Base-by-base conservation (phyloP, 805 yeast genomes). In the Suhomyces faveliae region DNA sequence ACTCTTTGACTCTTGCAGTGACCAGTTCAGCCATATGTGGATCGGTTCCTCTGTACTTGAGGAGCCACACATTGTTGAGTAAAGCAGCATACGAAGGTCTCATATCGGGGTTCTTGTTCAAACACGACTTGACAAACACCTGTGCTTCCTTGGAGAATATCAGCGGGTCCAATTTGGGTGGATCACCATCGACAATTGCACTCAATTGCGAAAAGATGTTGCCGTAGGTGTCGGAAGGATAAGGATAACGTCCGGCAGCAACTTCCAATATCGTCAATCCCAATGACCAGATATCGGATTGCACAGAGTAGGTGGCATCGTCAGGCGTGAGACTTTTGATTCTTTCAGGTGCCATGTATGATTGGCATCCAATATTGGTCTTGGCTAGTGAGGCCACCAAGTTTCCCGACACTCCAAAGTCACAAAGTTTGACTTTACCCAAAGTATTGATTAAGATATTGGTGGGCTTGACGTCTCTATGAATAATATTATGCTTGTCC, bases 261-360 rank as follows among this genome's bases (percentile, higher is more conserved):
- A 89, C 83, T 69, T 94, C 99, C 43, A 94, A 66, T 17, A 92
- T 78, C 15, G 91, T 81, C 48, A 92, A 74, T 0, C 98, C 99
- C 39, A 92, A 68, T 0, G 97, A 89, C 99, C 99, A 92, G 51
- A 92, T 82, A 67, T 92, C 99, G 8, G 96, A 85, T 61, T 92
- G 97, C 3, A 90, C 96, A 1, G 97, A 83, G 67, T 92, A 92
- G 0, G 94, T 81, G 7, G 80, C 75, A 55, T 83, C 91, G 60
- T 86, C 90, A 1, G 90, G 92, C 53, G 73, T 83, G 51, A 78
- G 59, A 0, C 87, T 80, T 60, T 84, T 83, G 57, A 94, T 94
- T 61, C 99, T 79, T 64, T 92, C 99, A 1, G 99, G 99, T 1
- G 98, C 98, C 98, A 94, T 94, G 67, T 92, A 92, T 1, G 96